Evolutionary conservation across 2,329 filamentous ascomycete genomes (phyloP), one percentile per base, ranked within the genome.

Genomic region (Talaromyces islandicus): DNA sequence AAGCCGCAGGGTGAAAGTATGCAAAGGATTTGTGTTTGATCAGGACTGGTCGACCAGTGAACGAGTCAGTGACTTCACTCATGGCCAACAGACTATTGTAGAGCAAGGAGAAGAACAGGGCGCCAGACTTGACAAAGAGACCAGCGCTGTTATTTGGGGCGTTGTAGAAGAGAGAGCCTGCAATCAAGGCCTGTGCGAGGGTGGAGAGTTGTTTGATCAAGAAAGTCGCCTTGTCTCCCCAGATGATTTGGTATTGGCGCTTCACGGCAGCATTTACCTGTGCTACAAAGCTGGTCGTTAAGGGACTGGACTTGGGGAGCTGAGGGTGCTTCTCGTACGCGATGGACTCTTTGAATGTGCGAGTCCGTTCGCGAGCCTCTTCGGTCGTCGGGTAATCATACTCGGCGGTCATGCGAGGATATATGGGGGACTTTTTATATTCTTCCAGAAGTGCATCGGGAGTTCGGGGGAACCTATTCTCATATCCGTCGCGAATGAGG

Each of bases 151-250:
- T 84, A 25, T 74, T 61, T 0, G 85, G 81, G 0, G 86, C 83
- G 59, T 86, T 80, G 72, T 89, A 90, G 72, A 90, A 90, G 3
- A 89, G 77, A 0, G 86, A 88, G 7, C 86, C 87, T 1, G 81
- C 78, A 60, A 89, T 83, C 5, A 90, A 71, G 0, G 86, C 85
- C 65, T 88, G 84, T 0, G 79, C 66, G 7, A 88, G 67, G 1
- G 82, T 85, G 0, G 81, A 80, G 5, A 78, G 71, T 64, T 88
- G 85, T 68, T 86, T 87, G 72, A 88, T 85, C 62, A 86, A 64
- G 43, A 88, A 84, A 0, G 84, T 86, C 0, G 82, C 77, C 64
- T 85, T 87, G 70, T 89, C 85, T 46, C 86, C 86, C 78, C 81
- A 83, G 1, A 89, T 66, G 29, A 88, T 85, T 64, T 88, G 84